These are phyloP conservation scores for Alternaria triticimaculans DNA, from an alignment of 2,329 filamentous ascomycete genomes.

Conservation along the genomic window DNA sequence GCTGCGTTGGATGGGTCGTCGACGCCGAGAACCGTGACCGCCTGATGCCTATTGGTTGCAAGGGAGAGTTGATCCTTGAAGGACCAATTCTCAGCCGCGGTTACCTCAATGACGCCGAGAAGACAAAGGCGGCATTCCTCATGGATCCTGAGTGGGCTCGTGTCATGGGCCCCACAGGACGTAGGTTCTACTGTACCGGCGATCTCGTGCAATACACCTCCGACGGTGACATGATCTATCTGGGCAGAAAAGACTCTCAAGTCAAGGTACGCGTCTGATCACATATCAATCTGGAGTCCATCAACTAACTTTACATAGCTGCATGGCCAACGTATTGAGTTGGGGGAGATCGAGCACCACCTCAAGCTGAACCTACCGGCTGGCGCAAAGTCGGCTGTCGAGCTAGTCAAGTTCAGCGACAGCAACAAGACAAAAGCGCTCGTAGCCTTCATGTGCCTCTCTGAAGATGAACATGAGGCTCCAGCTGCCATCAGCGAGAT, in stretches of 20 bases:
- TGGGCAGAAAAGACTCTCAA: constrained; percentile 45
- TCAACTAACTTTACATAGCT: constrained; percentile 45
- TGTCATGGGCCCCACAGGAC: constrained; percentile 17
- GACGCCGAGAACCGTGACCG: constrained; percentile 40
- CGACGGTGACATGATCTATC: constrained; percentile 44
- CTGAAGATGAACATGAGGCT: constrained; percentile 37
- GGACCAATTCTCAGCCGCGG: constrained; percentile 44
- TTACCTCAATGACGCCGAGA: constrained; percentile 42
- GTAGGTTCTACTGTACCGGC: constrained; percentile 43
- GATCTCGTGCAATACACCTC: constrained; percentile 44
- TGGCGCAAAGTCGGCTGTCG: constrained; percentile 52
- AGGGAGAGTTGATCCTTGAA: constrained; percentile 45
- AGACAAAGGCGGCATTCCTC: constrained; percentile 41
- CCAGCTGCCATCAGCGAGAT: constrained; percentile 29
- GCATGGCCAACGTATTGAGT: constrained; percentile 54
- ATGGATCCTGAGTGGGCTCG: constrained; percentile 37
- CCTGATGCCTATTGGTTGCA: constrained; percentile 42
- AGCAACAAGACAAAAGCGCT: constrained; percentile 35
- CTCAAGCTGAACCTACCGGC: constrained; percentile 46
- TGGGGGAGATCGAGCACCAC: constrained; percentile 56
- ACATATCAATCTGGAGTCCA: constrained; percentile 13
- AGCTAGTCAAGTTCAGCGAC: constrained; percentile 45
- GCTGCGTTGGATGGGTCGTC: constrained; percentile 43
- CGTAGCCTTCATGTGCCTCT: constrained; percentile 38
- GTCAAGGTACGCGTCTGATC: constrained; percentile 35